Base-by-base conservation (phyloP, 257 asterid species). In the Nicotiana obtusifolia region DNA sequence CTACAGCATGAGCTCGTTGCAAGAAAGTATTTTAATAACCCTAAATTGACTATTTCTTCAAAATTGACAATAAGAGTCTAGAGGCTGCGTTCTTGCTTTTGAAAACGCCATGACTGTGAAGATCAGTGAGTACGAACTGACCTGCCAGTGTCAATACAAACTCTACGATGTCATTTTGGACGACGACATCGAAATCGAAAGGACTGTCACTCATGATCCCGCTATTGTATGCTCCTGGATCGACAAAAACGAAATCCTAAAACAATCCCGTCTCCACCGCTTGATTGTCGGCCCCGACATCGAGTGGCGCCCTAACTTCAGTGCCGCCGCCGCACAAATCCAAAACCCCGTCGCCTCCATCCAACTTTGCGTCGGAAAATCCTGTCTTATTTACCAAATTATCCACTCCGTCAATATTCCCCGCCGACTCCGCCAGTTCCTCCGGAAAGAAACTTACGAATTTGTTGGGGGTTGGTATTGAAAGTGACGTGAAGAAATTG, bases 241-340 rank as follows among this genome's bases (percentile, higher is more conserved):
- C 84, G 75, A 86, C 80, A 84, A 83, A 13, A 67, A 76, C 76
- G 85, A 83, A 65, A 8, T 20, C 33, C 0, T 5, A 77, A 81
- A 85, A 81, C 20, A 37, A 28, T 31, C 52, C 15, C 49, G 65
- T 26, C 83, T 65, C 82, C 77, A n/a, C 78, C 80, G 84, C 66
- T 67, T 87, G 47, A 67, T 85, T 60, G 85, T 88, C 80, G 91
- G 95, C 47, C 88, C 90, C 76, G 92, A 86, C 83, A 49, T 84
- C 66, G 93, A 91, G 85, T 91, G 93, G 93, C 88, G 89, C n/a
- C 92, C 93, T 0, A 37, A 82, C 83, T 81, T 10, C 87, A 66
- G 28, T 20, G 83, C 33, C 31, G 10, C 8, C 14, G 35, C 84
- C 83, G 20, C n/a, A 24, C n/a, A 16, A 59, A 37, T 30, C 3